These are phyloP conservation scores for Agrostemma githago DNA, from an alignment of 148 eudicot genomes.

Conservation along the genomic window DNA sequence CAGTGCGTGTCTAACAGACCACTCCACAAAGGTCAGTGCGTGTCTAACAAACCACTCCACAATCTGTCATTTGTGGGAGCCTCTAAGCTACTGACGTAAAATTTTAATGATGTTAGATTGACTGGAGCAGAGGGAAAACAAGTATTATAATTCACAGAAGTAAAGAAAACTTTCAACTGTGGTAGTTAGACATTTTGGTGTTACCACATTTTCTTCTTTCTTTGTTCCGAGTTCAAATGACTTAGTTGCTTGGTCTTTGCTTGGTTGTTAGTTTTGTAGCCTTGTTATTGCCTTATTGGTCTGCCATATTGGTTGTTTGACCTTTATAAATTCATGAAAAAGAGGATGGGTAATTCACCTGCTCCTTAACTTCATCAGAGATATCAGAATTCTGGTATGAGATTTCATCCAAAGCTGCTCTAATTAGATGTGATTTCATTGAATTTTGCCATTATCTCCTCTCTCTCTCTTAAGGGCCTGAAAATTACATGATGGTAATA, in stretches of 20 bases:
- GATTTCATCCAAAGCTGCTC: slow-evolving; percentile 70
- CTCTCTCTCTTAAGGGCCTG: slow-evolving; percentile 89
- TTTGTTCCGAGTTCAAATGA: not conserved
- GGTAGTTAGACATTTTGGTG: not conserved
- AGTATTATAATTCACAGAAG: not conserved
- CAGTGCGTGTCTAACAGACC: no score
- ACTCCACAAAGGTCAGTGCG: no score
- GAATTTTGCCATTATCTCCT: slow-evolving; percentile 60
- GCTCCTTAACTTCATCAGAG: slow-evolving; percentile 93
- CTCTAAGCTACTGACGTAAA: not conserved
- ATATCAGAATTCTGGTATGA: slow-evolving; percentile 67
- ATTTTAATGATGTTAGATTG: not conserved
- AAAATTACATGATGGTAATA: not conserved
- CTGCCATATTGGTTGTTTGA: no score
- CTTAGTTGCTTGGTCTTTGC: not conserved
- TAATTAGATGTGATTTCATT: slow-evolving; percentile 60
- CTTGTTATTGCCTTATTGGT: not conserved
- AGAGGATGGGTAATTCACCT: slow-evolving; percentile 40
- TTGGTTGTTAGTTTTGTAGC: no score
- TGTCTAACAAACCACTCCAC: not conserved
- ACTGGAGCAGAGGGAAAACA: not conserved
- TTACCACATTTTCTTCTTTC: not conserved
- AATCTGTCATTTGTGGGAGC: not conserved
- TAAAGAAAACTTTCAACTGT: not conserved
- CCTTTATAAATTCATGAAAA: not conserved